Conservation (phyloP, 208 protist genomes). For the Wallacemonas collosoma region DNA sequence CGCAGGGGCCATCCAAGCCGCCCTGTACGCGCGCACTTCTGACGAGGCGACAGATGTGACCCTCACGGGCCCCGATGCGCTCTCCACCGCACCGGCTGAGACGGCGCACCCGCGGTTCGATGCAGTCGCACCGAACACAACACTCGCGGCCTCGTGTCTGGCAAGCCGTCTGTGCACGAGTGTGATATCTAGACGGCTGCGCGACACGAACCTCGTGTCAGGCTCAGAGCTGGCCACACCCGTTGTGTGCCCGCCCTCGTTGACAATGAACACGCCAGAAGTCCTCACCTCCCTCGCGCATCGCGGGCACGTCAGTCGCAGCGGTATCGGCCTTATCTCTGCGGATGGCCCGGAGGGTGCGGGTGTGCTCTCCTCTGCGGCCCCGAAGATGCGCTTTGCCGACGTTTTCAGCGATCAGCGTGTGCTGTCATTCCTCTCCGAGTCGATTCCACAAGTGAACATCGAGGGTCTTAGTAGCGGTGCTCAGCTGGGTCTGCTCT, state of each 20-base stretch:
- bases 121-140: not conserved
- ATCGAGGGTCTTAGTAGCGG: constrained; percentile 54
- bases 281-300: not conserved
- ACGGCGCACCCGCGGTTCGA: not conserved
- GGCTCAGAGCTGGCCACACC: not conserved
- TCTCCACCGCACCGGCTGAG: not conserved
- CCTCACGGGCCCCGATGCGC: not conserved
- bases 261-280: not conserved
- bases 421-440: constrained; percentile 43
- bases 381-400: constrained; percentile 3
- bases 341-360: no score
- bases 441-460: constrained; percentile 49
- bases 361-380: no score
- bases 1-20: constrained; percentile 17
- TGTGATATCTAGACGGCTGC: not conserved
- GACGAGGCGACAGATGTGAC: no score
- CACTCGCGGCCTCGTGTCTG: constrained; percentile 1
- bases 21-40: not conserved
- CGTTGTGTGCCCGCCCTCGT: constrained; percentile 5
- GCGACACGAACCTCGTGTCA: not conserved
- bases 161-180: constrained; percentile 5
- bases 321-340: no score
- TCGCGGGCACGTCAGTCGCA: no score
- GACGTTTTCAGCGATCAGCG: constrained; percentile 29
- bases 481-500: constrained; percentile 70